Evolutionary conservation across 805 yeast species (phyloP).

Genomic region (Myxozyma vanderwaltii): DNA sequence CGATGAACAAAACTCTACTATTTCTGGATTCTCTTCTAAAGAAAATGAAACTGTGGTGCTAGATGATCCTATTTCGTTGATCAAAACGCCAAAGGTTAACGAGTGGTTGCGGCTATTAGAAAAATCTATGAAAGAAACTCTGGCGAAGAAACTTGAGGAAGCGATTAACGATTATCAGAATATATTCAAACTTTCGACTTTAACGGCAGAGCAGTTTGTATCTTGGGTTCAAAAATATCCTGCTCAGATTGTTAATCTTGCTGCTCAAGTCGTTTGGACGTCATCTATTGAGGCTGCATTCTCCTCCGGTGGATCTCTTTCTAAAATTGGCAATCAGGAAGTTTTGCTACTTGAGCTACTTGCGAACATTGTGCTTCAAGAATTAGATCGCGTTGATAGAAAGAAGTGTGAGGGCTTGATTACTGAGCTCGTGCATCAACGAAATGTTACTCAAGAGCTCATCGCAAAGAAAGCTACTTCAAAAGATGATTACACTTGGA

Average conservation of each 20-base stretch:
- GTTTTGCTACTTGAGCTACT: constrained; percentile 37
- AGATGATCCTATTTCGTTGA: constrained; percentile 48
- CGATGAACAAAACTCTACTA: constrained; percentile 42
- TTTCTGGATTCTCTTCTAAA: constrained; percentile 57
- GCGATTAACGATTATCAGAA: constrained; percentile 41
- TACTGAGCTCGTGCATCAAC: constrained; percentile 66
- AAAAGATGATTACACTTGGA: constrained; percentile 50
- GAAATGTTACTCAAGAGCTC: constrained; percentile 45
- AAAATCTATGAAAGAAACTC: constrained; percentile 50
- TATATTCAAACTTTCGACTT: constrained; percentile 23
- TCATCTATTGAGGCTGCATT: constrained; percentile 34
- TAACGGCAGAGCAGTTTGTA: constrained; percentile 33
- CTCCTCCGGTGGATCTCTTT: constrained; percentile 32
- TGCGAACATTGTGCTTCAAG: constrained; percentile 42
- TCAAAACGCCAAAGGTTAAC: constrained; percentile 49
- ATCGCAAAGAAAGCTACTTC: constrained; percentile 20
- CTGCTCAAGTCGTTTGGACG: constrained; percentile 64
- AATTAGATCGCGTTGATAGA: constrained; percentile 42
- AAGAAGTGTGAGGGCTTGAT: constrained; percentile 61
- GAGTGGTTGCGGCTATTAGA: constrained; percentile 71
- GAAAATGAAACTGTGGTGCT: constrained; percentile 64
- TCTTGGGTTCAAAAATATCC: constrained; percentile 51
- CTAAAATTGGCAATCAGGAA: not conserved
- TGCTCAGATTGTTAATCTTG: constrained; percentile 57
- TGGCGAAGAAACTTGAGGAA: constrained; percentile 45